A percentile compares a stretch with the other conserved stretches of the same genome.
Evolutionary conservation across 306 rosid genomes (phyloP).

Genomic region (Castanea mollissima): DNA sequence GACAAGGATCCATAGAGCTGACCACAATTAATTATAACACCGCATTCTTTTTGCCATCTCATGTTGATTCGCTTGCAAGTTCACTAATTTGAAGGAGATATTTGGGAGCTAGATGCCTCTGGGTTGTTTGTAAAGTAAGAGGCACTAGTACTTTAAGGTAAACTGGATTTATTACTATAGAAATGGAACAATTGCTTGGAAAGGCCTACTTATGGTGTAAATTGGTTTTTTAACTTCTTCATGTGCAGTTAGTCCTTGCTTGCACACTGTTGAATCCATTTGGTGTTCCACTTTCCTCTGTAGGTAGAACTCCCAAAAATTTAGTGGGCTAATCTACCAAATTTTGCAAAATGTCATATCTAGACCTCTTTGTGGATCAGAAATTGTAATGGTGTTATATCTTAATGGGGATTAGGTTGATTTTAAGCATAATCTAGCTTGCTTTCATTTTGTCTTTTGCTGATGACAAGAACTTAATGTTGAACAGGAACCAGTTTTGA

Average conservation of each 20-base stretch:
- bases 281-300: background rate
- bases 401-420: background rate
- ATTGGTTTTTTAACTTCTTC: background rate
- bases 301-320: background rate
- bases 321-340: background rate
- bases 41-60: background rate
- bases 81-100: background rate
- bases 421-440: background rate
- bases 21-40: background rate
- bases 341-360: background rate
- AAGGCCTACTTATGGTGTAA: background rate
- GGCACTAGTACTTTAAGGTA: background rate
- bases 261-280: background rate
- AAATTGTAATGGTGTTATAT: background rate
- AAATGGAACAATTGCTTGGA: background rate
- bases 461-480: slow-evolving; percentile 24
- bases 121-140: background rate
- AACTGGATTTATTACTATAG: background rate
- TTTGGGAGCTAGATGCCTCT: background rate
- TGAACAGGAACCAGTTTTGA: slow-evolving; percentile 54
- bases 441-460: slow-evolving; percentile 3
- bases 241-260: background rate
- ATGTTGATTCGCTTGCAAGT: background rate
- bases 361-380: background rate
- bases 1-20: background rate